Percentiles rank a stretch among this genome's conserved stretches.
These are phyloP conservation scores for Auricularia heimuer DNA, from an alignment of 768 basidiomycete genomes.

Conservation along the genomic window DNA sequence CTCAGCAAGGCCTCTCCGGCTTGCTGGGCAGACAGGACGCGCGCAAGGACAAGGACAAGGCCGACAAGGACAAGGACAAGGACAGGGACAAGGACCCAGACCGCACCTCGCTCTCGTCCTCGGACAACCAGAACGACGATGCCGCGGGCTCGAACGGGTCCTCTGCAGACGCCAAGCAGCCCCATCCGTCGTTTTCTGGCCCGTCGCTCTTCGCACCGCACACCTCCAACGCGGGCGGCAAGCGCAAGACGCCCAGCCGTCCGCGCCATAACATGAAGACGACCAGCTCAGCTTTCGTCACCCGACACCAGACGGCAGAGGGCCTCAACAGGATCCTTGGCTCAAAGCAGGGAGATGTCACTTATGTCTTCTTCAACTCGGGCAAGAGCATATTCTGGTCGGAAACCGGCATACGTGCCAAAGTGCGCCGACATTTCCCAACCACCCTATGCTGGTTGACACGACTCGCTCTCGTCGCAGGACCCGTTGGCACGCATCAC, in stretches of 20 bases:
- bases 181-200: constrained; percentile 25
- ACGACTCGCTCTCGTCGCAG: constrained; percentile 27
- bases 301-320: constrained; percentile 73
- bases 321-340: constrained; percentile 61
- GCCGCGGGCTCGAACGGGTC: constrained; percentile 15
- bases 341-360: constrained; percentile 74
- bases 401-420: constrained; percentile 75
- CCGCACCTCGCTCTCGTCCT: constrained; percentile 70
- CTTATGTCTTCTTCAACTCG: constrained; percentile 83
- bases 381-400: constrained; percentile 79
- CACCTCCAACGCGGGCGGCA: constrained; percentile 34
- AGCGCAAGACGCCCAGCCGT: constrained; percentile 53
- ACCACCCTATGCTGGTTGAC: neutral
- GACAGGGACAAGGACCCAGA: constrained; percentile 34
- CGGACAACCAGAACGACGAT: constrained; percentile 60
- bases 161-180: constrained; percentile 20
- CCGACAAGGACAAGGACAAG: constrained; percentile 26
- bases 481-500: constrained; percentile 79
- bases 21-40: constrained; percentile 47
- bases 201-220: constrained; percentile 45
- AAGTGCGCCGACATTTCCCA: constrained; percentile 38
- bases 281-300: constrained; percentile 87
- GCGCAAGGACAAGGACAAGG: constrained; percentile 47
- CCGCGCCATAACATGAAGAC: constrained; percentile 90
- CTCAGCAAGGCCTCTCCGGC: constrained; percentile 55